phyloP scores from a whole-genome alignment of 192 early-diverging fungal species.

The Dispira simplex region DNA sequence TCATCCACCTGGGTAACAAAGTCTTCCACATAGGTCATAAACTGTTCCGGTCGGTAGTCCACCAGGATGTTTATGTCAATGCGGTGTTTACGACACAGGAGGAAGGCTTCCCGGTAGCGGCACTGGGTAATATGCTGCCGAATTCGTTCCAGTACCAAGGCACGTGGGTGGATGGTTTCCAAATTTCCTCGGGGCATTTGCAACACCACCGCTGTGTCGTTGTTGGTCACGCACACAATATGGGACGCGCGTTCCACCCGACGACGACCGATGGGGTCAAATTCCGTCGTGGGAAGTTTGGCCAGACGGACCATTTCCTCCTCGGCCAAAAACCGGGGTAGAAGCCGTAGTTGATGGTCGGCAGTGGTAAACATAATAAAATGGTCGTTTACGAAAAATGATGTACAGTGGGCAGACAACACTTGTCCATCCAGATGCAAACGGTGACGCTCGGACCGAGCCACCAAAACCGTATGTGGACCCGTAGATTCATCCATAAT shows the following conservation, averaged over 20 bases:
- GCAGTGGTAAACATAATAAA: slow-evolving; percentile 78
- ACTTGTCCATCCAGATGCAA: slow-evolving; percentile 62
- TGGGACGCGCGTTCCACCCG: slow-evolving; percentile 85
- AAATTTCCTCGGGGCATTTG: slow-evolving; percentile 96
- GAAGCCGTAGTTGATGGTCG: slow-evolving; percentile 60
- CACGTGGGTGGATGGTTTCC: slow-evolving; percentile 83
- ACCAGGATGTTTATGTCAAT: slow-evolving; percentile 89
- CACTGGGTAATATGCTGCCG: slow-evolving; percentile 37
- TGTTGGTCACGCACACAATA: slow-evolving; percentile 64
- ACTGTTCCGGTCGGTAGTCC: slow-evolving; percentile 56
- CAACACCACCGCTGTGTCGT: slow-evolving; percentile 35
- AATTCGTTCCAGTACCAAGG: slow-evolving; percentile 64
- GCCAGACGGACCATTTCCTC: not conserved
- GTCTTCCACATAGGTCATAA: slow-evolving; percentile 44
- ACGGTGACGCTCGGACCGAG: slow-evolving; percentile 60
- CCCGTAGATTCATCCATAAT: not conserved
- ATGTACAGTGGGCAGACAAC: slow-evolving; percentile 65
- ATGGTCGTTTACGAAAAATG: slow-evolving; percentile 67
- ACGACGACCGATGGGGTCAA: slow-evolving; percentile 19
- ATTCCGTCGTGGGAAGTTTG: slow-evolving; percentile 5
- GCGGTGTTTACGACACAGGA: slow-evolving; percentile 71
- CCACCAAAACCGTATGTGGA: slow-evolving; percentile 34
- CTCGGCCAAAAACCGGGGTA: slow-evolving; percentile 25
- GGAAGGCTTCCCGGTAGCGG: slow-evolving; percentile 67
- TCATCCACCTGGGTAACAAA: slow-evolving; percentile 68